Conservation (phyloP, 768 basidiomycete genomes). For the Phaeolepiota aurea region DNA sequence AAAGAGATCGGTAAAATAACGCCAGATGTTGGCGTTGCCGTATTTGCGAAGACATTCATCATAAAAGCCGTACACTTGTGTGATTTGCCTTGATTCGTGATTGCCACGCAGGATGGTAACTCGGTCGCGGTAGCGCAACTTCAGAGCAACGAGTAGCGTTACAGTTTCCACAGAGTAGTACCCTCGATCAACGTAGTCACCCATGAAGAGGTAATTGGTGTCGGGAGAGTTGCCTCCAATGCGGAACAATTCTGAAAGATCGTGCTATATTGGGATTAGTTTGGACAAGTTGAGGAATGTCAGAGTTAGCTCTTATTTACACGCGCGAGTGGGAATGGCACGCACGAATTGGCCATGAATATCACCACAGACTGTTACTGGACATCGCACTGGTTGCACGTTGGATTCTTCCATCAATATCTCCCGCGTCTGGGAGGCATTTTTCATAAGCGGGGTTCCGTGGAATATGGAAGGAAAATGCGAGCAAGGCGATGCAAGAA, state of each 20-base stretch:
- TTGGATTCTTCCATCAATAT: slow-evolving; percentile 99
- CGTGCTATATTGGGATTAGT: slow-evolving; percentile 60
- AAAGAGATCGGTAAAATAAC: slow-evolving; percentile 97
- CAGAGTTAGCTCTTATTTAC: neutral
- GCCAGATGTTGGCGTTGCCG: slow-evolving; percentile 99
- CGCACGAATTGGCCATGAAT: slow-evolving; percentile 99
- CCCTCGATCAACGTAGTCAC: slow-evolving; percentile 98
- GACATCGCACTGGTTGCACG: slow-evolving; percentile 96
- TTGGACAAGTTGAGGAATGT: neutral
- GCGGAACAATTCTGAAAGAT: slow-evolving; percentile 96
- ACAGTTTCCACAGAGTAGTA: slow-evolving; percentile 99
- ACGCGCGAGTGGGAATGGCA: slow-evolving; percentile 19
- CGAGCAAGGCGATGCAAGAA: slow-evolving; percentile 10
- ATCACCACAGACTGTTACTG: slow-evolving; percentile 98
- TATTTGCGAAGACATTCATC: slow-evolving; percentile 99
- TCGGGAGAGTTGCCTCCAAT: slow-evolving; percentile 98
- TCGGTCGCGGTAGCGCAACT: slow-evolving; percentile 95
- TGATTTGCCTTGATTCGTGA: slow-evolving; percentile 99
- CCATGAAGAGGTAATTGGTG: slow-evolving; percentile 99
- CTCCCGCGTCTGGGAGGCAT: slow-evolving; percentile 72
- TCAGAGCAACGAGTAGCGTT: slow-evolving; percentile 92
- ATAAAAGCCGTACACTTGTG: slow-evolving; percentile 99
- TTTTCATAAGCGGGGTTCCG: neutral
- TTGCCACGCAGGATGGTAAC: slow-evolving; percentile 98
- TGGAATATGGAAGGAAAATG: neutral